phyloP scores from a whole-genome alignment of 2,329 filamentous ascomycete species.

The Ambrosiella xylebori region DNA sequence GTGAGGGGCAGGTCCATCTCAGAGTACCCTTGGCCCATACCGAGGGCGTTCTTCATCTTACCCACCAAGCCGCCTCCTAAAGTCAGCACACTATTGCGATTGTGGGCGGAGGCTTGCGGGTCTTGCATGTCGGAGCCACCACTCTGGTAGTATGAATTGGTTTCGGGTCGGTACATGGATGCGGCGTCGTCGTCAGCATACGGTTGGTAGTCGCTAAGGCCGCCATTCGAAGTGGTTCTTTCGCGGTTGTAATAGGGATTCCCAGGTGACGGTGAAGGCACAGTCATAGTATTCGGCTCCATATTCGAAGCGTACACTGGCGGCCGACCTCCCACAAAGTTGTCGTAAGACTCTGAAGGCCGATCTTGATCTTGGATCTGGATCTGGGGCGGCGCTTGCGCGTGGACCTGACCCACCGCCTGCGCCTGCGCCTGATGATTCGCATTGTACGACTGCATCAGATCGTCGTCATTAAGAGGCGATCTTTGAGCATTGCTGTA shows the following conservation, averaged over 20 bases:
- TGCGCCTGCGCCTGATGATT: slow-evolving; percentile 23
- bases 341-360: slow-evolving; percentile 84
- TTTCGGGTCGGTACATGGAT: slow-evolving; percentile 46
- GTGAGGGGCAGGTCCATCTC: slow-evolving; percentile 97
- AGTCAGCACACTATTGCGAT: slow-evolving; percentile 76
- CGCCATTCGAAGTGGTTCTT: slow-evolving; percentile 56
- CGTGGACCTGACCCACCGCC: not conserved
- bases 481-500: slow-evolving; percentile 65
- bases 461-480: slow-evolving; percentile 63
- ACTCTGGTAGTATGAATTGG: slow-evolving; percentile 68
- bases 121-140: slow-evolving; percentile 26
- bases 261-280: slow-evolving; percentile 4
- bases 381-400: slow-evolving; percentile 10
- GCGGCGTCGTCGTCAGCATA: slow-evolving; percentile 71
- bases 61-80: slow-evolving; percentile 78
- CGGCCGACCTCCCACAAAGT: slow-evolving; percentile 62
- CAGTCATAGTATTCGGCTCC: slow-evolving; percentile 3
- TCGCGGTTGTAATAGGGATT: slow-evolving; percentile 34
- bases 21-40: slow-evolving; percentile 76
- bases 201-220: slow-evolving; percentile 70
- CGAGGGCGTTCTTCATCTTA: slow-evolving; percentile 74
- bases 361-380: slow-evolving; percentile 28
- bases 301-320: slow-evolving; percentile 25
- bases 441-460: slow-evolving; percentile 47
- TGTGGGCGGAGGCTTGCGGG: slow-evolving; percentile 39